Base-by-base conservation (phyloP, 345 rosid genomes). In the Citrus australasica region DNA sequence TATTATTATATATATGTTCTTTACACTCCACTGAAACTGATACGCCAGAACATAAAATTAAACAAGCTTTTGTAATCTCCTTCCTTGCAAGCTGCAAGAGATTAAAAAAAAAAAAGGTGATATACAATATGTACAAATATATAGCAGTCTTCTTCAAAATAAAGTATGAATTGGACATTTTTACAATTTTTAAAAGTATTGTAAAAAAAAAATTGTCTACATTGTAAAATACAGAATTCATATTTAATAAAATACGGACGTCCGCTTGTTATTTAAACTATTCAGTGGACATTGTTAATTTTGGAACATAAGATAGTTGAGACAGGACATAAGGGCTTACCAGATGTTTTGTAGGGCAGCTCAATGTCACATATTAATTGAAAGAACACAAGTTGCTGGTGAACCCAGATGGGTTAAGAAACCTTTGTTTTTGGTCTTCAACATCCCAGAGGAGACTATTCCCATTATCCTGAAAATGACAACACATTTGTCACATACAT, bases 301-400 rank as follows among this genome's bases (percentile, higher is more conserved):
- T 48, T 55, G 8, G 53, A 40, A 37, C 27, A 24, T 21, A 69
- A 35, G 69, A 66, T 38, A 6, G 46, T 35, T 66, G 46, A 67
- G 84, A 84, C 89, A 81, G 71, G 82, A 80, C 81, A 69, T 74
- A 82, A 75, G 79, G 80, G 79, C 81, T 83, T 75, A 85, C 86
- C 73, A 79, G 73, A 78, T 79, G 78, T 75, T 75, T 72, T 83
- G 87, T 79, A 64, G 86, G 87, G 90, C 86, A 80, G 89, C 83
- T 66, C 22, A 14, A 17, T 71, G 75, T 77, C 51, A 69, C 70
- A 71, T 40, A 82, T 84, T 81, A 89, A 83, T 83, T 84, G 83
- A 90, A 90, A 81, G 85, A 86, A 80, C 87, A 85, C 84, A 87
- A 86, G 84, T 82, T 87, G 91, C 67, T 75, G 85, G 76, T 75